A percentile compares a stretch with the other conserved stretches of the same genome.
These are phyloP conservation scores for Naematelia aurantialba DNA, from an alignment of 768 basidiomycete species.

Conservation along the genomic window DNA sequence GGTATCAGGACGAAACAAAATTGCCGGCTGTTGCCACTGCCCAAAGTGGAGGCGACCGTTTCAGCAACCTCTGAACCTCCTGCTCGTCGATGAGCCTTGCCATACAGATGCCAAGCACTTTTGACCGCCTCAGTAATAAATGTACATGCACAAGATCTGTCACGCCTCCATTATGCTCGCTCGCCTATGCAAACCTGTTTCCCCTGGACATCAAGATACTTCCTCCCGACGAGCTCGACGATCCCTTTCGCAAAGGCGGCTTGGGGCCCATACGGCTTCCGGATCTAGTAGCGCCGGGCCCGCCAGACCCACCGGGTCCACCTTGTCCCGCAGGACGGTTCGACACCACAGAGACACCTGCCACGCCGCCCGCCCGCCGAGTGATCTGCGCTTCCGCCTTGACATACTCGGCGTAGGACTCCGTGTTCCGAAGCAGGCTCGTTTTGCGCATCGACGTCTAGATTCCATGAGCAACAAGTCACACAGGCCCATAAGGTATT, in stretches of 20 bases:
- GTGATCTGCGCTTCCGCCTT: slow-evolving; percentile 25
- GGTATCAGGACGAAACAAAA: too few relatives aligned
- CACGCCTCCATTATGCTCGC: too few relatives aligned
- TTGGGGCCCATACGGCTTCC: too few relatives aligned
- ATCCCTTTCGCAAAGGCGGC: too few relatives aligned
- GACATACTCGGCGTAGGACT: slow-evolving; percentile 15
- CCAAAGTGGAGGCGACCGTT: too few relatives aligned
- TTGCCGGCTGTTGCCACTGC: too few relatives aligned
- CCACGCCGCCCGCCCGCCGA: slow-evolving; percentile 15
- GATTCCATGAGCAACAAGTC: too few relatives aligned
- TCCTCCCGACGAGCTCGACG: slow-evolving; percentile 3
- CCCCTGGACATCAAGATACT: slow-evolving; percentile 17
- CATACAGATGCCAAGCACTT: too few relatives aligned
- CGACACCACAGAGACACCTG: slow-evolving; percentile 24
- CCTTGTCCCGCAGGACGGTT: background rate
- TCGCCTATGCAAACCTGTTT: slow-evolving; percentile 11
- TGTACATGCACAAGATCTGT: too few relatives aligned
- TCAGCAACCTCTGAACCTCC: too few relatives aligned
- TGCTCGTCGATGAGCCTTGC: too few relatives aligned
- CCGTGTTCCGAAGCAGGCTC: slow-evolving; percentile 3
- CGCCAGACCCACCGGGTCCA: background rate
- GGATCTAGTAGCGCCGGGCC: background rate
- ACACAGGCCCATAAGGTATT: background rate
- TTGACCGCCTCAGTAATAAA: too few relatives aligned
- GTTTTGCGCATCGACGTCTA: background rate